A percentile compares a stretch with the other conserved stretches of the same genome.
These are phyloP conservation scores for Didymella arachidicola DNA, from an alignment of 2,329 filamentous ascomycete genomes.

Conservation along the genomic window DNA sequence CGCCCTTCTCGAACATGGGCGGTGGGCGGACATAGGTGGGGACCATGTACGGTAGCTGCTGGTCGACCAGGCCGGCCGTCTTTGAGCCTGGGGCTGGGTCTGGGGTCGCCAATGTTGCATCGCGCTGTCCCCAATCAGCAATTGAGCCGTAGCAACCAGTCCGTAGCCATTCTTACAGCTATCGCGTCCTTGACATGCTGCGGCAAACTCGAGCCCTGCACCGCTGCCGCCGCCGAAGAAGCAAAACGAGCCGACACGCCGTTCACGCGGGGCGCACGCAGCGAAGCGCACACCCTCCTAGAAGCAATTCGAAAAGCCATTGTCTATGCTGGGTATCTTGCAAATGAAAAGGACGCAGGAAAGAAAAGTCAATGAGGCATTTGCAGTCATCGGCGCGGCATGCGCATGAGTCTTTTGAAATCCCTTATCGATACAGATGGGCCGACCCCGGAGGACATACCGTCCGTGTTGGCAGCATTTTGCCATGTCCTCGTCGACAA, in stretches of 20 bases:
- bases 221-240: slow-evolving; percentile 49
- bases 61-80: slow-evolving; percentile 76
- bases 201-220: slow-evolving; percentile 52
- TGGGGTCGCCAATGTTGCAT: slow-evolving; percentile 65
- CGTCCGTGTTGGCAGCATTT: not conserved
- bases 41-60: slow-evolving; percentile 88
- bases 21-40: slow-evolving; percentile 91
- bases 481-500: not conserved
- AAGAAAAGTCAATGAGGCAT: slow-evolving; percentile 18
- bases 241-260: slow-evolving; percentile 47
- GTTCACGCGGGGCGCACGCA: slow-evolving; percentile 38
- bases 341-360: slow-evolving; percentile 17
- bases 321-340: slow-evolving; percentile 15
- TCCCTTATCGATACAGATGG: slow-evolving; percentile 22
- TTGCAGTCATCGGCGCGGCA: slow-evolving; percentile 23
- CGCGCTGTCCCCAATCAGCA: slow-evolving; percentile 38
- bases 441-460: slow-evolving; percentile 33
- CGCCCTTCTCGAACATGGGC: slow-evolving; percentile 86
- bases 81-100: slow-evolving; percentile 77
- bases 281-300: slow-evolving; percentile 32
- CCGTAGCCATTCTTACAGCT: slow-evolving; percentile 31
- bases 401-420: slow-evolving; percentile 28
- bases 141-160: not conserved
- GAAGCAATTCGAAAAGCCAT: slow-evolving; percentile 47
- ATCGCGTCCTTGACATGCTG: slow-evolving; percentile 53